Evolutionary conservation across 345 rosid genomes (phyloP).

Genomic region (Gossypium arboreum): DNA sequence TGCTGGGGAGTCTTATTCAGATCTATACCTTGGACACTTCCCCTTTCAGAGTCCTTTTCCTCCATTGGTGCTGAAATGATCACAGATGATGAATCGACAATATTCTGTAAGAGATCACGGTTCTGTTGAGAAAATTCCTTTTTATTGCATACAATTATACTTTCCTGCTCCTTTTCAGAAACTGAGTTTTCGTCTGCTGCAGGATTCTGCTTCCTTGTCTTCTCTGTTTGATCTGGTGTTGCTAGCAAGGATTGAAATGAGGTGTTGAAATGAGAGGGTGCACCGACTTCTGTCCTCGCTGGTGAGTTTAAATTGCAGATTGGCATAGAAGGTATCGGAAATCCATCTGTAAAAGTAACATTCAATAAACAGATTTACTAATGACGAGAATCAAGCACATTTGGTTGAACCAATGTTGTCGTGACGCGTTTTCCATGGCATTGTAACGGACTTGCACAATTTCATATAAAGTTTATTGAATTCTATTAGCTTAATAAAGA

Average conservation of each 20-base stretch:
- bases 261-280: slow-evolving; percentile 23
- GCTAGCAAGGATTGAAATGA: slow-evolving; percentile 34
- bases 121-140: slow-evolving; percentile 26
- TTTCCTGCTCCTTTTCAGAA: slow-evolving; percentile 29
- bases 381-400: neutral
- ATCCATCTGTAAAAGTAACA: slow-evolving; percentile 41
- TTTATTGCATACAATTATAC: slow-evolving; percentile 20
- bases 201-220: slow-evolving; percentile 18
- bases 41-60: slow-evolving; percentile 29
- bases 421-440: neutral
- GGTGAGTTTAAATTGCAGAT: slow-evolving; percentile 44
- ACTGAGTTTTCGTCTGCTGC: slow-evolving; percentile 16
- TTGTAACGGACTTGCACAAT: neutral
- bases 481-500: neutral
- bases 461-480: neutral
- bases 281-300: slow-evolving; percentile 41
- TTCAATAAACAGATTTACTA: slow-evolving; percentile 14
- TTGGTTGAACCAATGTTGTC: neutral
- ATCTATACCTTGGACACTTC: slow-evolving; percentile 42
- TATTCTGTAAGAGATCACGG: slow-evolving; percentile 34
- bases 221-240: slow-evolving; percentile 32
- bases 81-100: slow-evolving; percentile 40
- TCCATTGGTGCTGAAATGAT: slow-evolving; percentile 28
- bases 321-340: slow-evolving; percentile 33
- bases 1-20: slow-evolving; percentile 68